Percentiles rank a stretch among this genome's conserved stretches.
Evolutionary conservation across 2,329 filamentous ascomycete species (phyloP).

Genomic region (Tympanopsis confertula): DNA sequence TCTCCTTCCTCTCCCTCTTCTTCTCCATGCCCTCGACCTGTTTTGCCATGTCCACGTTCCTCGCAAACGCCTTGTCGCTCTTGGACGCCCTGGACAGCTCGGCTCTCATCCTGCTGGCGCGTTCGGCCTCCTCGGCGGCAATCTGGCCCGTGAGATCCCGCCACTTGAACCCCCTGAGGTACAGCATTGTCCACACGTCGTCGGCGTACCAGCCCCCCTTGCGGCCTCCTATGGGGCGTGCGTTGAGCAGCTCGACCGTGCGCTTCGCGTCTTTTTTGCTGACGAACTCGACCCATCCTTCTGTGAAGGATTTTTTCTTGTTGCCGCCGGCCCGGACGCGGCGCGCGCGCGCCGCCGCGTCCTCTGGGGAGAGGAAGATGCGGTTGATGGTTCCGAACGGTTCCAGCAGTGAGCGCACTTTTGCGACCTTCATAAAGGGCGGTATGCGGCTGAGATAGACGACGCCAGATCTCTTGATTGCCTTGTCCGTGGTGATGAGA

Average conservation of each 20-base stretch:
- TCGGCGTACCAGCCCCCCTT: constrained; percentile 76
- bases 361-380: constrained; percentile 70
- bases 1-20: constrained; percentile 25
- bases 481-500: constrained; percentile 50
- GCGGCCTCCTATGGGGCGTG: constrained; percentile 68
- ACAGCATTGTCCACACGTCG: constrained; percentile 76
- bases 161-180: constrained; percentile 80
- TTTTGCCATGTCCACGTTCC: constrained; percentile 70
- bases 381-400: constrained; percentile 68
- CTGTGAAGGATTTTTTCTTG: constrained; percentile 70
- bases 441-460: constrained; percentile 76
- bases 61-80: constrained; percentile 73
- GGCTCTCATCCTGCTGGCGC: constrained; percentile 62
- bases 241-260: constrained; percentile 67
- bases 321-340: constrained; percentile 67
- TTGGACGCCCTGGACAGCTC: constrained; percentile 65
- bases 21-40: constrained; percentile 64
- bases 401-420: constrained; percentile 63
- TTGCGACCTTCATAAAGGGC: constrained; percentile 77
- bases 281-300: constrained; percentile 78
- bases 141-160: constrained; percentile 64
- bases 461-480: constrained; percentile 64
- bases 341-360: constrained; percentile 50
- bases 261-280: constrained; percentile 66
- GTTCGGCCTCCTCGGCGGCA: constrained; percentile 68